Base-by-base conservation (phyloP, 495 filamentous ascomycete species). In the Neurospora sp. region DNA sequence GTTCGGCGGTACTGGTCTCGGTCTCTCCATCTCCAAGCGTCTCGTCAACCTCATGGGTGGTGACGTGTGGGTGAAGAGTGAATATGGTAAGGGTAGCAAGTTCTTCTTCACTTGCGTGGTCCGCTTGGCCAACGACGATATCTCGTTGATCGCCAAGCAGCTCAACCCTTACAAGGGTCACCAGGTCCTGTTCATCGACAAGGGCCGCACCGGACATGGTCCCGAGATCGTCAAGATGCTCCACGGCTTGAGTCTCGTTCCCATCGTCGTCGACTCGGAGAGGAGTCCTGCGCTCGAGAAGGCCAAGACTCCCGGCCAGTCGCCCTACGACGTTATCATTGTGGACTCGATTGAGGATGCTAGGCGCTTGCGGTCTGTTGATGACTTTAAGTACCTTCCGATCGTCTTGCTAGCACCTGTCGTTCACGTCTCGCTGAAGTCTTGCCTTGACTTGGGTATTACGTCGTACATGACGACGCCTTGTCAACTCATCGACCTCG, bases 381-480 rank as follows among this genome's bases (percentile, higher is more conserved):
- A 98, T 76, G 93, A 95, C 78, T 96, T 98, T 86, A 98, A 97
- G 83, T 98, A 97, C 78, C 96, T 98, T 70, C 96, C 96, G 0
- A 94, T 99, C 71, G 94, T 99, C 54, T 87, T 99, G 48, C 84
- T 99, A 42, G 95, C 94, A 70, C 96, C 96, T 11, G 85, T 93
- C 66, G 94, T 99, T 18, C 92, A 93, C 74, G 93, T 99, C 70
- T 96, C 91, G 80, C 86, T 99, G 78, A 98, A 97, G 84, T 94
- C 94, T 23, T 95, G 96, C 59, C 86, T 99, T 69, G 96, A 99
- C 82, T 88, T 98, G 59, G 96, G 96, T 75, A 98, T 99, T 77
- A 96, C 94, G 31, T 97, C 93, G 66, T 98, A 98, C 82, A 98
- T 99, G 96, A 99, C 96, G 16, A 98, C 94, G 16, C 96, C 96